phyloP scores from a whole-genome alignment of 768 basidiomycete genomes.

The Tricholomella constricta region DNA sequence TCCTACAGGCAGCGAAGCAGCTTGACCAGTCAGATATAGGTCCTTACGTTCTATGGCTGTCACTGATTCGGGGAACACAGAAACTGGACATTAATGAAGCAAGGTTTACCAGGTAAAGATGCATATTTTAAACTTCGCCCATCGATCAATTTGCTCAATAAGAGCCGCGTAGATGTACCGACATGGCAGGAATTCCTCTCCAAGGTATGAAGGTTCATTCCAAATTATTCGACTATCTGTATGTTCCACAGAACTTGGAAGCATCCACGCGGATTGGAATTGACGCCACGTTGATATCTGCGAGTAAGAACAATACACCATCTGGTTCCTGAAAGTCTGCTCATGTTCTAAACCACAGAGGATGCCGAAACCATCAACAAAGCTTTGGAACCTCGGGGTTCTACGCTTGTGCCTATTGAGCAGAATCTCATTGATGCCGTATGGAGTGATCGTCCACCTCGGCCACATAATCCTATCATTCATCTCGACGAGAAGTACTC shows the following conservation, averaged over 20 bases:
- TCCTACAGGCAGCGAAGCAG: conserved; percentile 89
- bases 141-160: not conserved
- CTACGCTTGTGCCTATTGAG: conserved; percentile 63
- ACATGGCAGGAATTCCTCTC: conserved; percentile 87
- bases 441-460: conserved; percentile 72
- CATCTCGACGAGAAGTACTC: conserved; percentile 74
- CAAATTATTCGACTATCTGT: not conserved
- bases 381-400: conserved; percentile 53
- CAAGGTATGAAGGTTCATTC: conserved; percentile 48
- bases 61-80: conserved; percentile 33
- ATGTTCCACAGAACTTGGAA: conserved; percentile 53
- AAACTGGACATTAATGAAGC: conserved; percentile 94
- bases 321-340: not conserved
- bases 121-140: conserved; percentile 2
- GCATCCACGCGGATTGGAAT: conserved; percentile 72
- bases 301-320: conserved; percentile 41
- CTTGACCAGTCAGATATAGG: conserved; percentile 65
- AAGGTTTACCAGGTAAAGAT: conserved; percentile 72
- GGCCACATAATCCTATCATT: conserved; percentile 70
- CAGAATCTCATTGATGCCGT: conserved; percentile 79
- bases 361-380: conserved; percentile 68
- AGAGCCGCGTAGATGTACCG: conserved; percentile 64
- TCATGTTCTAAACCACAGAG: conserved; percentile 32
- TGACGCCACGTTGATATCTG: conserved; percentile 75
- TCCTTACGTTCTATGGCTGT: not conserved